A percentile compares a stretch with the other conserved stretches of the same genome.
Evolutionary conservation across 331 rosid species (phyloP).

Genomic region (Quercus lobata): DNA sequence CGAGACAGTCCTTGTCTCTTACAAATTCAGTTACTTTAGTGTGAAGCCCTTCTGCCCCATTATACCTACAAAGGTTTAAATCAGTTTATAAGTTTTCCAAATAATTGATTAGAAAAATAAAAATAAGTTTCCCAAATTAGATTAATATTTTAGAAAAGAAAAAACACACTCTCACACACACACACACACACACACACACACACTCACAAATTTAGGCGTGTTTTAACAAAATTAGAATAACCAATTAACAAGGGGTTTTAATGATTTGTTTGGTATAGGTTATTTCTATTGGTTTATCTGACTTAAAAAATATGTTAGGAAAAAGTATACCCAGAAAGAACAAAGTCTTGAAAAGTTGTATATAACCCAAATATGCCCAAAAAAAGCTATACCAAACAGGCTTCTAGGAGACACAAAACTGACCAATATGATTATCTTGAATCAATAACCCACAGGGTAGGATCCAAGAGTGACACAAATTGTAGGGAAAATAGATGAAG

Average conservation of each 20-base stretch:
- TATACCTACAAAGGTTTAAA: slow-evolving; percentile 61
- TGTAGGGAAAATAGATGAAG: background rate
- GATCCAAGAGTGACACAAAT: background rate
- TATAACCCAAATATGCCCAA: too few relatives aligned
- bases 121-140: background rate
- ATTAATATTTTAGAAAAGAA: too few relatives aligned
- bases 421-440: background rate
- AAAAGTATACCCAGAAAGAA: too few relatives aligned
- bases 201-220: background rate
- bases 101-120: background rate
- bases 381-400: too few relatives aligned
- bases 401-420: too few relatives aligned
- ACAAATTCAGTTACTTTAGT: slow-evolving; percentile 94
- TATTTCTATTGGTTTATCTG: too few relatives aligned
- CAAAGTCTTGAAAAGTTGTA: too few relatives aligned
- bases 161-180: too few relatives aligned
- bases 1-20: slow-evolving; percentile 90
- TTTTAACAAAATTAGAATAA: background rate
- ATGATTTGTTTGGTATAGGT: background rate
- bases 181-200: too few relatives aligned
- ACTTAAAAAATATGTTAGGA: too few relatives aligned
- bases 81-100: slow-evolving; percentile 15
- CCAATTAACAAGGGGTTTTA: background rate
- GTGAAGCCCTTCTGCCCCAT: slow-evolving; percentile 93
- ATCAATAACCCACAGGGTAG: background rate